Evolutionary conservation across 441 rosid genomes (phyloP).

Genomic region (Pelargonium australe): DNA sequence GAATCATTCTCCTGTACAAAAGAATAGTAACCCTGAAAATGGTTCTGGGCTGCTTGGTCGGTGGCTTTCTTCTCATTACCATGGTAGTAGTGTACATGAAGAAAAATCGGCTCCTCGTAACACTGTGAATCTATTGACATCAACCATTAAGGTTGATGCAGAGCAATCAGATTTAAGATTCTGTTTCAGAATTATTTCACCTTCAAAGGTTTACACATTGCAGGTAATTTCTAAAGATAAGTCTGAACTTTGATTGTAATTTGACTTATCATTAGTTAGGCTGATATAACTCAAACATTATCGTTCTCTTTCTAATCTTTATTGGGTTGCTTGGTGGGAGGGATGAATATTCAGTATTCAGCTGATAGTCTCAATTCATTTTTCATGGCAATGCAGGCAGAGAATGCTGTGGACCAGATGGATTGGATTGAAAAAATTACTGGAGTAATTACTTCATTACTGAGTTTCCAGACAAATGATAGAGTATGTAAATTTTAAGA

Average conservation of each 20-base stretch:
- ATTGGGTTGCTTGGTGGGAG: not conserved
- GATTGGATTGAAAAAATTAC: conserved; percentile 99
- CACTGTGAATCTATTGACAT: conserved; percentile 96
- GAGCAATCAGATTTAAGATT: conserved; percentile 97
- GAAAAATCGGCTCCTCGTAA: conserved; percentile 97
- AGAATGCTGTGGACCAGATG: conserved; percentile 95
- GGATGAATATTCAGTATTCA: not conserved
- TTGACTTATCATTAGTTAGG: not conserved
- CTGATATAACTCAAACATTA: not conserved
- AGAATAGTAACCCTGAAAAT: conserved; percentile 82
- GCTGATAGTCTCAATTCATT: conserved; percentile 28
- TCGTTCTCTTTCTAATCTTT: not conserved
- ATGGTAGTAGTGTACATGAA: conserved; percentile 79
- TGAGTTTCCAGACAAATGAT: conserved; percentile 91
- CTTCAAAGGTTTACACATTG: conserved; percentile 88
- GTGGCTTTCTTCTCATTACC: conserved; percentile 89
- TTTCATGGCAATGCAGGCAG: conserved; percentile 95
- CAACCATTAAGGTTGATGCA: conserved; percentile 93
- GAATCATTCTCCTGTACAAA: conserved; percentile 69
- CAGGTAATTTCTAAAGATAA: conserved; percentile 51
- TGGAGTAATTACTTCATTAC: conserved; percentile 96
- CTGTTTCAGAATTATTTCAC: conserved; percentile 98
- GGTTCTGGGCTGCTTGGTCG: conserved; percentile 94
- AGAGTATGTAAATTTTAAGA: conserved; percentile 41
- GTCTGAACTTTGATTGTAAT: conserved; percentile 3